These are phyloP conservation scores for Austroboletus niveus DNA, from an alignment of 1,284 basidiomycete genomes.

Conservation along the genomic window DNA sequence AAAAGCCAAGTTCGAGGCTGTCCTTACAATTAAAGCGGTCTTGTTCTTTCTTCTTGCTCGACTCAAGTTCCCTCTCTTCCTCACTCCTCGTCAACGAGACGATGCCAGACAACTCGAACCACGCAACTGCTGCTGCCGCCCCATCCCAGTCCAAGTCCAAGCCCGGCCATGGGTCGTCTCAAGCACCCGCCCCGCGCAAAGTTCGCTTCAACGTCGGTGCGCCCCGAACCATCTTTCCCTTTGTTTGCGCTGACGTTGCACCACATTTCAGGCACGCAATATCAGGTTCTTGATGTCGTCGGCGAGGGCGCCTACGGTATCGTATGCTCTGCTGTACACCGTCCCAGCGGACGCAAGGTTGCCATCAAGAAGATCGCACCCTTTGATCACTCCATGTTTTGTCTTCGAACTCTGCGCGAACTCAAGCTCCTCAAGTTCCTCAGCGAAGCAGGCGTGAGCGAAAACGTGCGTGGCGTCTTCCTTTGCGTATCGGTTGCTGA, in stretches of 20 bases:
- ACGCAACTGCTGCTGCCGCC: conserved; percentile 8
- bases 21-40: conserved; percentile 1
- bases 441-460: conserved; percentile 87
- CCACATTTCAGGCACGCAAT: conserved; percentile 61
- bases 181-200: conserved; percentile 76
- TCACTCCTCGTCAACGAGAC: neutral
- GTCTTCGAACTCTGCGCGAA: conserved; percentile 81
- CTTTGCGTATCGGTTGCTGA: neutral
- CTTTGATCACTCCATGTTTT: conserved; percentile 93
- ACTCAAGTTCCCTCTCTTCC: conserved; percentile 3
- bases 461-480: conserved; percentile 65
- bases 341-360: conserved; percentile 77
- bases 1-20: neutral
- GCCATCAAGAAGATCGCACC: conserved; percentile 92
- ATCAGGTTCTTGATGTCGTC: conserved; percentile 88
- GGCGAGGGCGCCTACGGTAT: conserved; percentile 89
- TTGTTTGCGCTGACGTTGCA: neutral
- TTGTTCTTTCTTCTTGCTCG: conserved; percentile 12
- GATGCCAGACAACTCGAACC: conserved; percentile 28
- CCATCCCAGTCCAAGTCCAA: conserved; percentile 49
- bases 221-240: conserved; percentile 30
- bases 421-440: conserved; percentile 90
- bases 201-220: conserved; percentile 90
- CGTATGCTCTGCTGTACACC: conserved; percentile 84
- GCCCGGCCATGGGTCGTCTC: conserved; percentile 58